Conservation (phyloP, 495 filamentous ascomycete species). For the Penicillium coffeae region DNA sequence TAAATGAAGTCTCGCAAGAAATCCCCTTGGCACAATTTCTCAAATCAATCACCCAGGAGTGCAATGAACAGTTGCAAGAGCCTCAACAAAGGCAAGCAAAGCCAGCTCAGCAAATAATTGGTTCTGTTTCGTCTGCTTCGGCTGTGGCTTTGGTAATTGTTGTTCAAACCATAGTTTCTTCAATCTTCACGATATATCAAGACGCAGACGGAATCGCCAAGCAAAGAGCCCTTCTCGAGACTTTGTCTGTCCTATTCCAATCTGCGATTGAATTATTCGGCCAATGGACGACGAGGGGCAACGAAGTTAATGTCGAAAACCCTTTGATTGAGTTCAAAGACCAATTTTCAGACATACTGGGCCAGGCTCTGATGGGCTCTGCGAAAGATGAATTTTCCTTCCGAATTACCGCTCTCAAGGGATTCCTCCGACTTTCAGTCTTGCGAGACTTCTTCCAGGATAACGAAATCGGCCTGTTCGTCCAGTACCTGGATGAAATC, state of each 20-base stretch:
- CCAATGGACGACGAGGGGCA: constrained; percentile 46
- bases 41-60: constrained; percentile 62
- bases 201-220: constrained; percentile 63
- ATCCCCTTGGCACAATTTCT: constrained; percentile 59
- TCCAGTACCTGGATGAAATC: constrained; percentile 64
- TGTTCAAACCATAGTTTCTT: constrained; percentile 53
- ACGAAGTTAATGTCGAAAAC: constrained; percentile 39
- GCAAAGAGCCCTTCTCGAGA: constrained; percentile 63
- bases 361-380: constrained; percentile 57
- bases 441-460: constrained; percentile 57
- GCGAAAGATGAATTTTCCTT: constrained; percentile 65
- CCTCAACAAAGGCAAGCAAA: constrained; percentile 75
- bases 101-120: constrained; percentile 61
- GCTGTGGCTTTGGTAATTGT: constrained; percentile 51
- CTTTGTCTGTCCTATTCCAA: constrained; percentile 54
- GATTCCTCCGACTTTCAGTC: constrained; percentile 53
- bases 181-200: constrained; percentile 60
- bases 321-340: constrained; percentile 57
- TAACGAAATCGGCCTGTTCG: constrained; percentile 58
- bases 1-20: constrained; percentile 43
- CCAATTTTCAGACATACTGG: constrained; percentile 56
- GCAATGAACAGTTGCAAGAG: constrained; percentile 67
- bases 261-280: constrained; percentile 57
- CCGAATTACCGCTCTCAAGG: constrained; percentile 56
- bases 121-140: constrained; percentile 53